phyloP scores from a whole-genome alignment of 805 yeast genomes.

The Candida montana region DNA sequence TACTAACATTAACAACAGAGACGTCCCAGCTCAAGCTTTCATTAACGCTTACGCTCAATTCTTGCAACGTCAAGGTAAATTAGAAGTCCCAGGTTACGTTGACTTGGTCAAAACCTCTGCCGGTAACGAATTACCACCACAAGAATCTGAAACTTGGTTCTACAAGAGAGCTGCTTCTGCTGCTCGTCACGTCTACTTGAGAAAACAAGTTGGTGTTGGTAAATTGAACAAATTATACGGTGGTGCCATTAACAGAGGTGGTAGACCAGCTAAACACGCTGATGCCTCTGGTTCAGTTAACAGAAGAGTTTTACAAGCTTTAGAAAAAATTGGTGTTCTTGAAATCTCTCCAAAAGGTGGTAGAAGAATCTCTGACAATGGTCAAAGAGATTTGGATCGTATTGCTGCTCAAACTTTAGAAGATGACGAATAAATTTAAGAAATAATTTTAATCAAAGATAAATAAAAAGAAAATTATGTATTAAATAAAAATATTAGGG shows the following conservation, averaged over 20 bases:
- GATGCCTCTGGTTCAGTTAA: conserved; percentile 99
- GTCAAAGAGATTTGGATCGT: conserved; percentile 99
- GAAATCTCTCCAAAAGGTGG: conserved; percentile 98
- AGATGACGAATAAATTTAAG: conserved; percentile 55
- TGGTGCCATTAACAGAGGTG: conserved; percentile 98
- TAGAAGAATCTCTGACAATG: conserved; percentile 98
- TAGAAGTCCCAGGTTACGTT: conserved; percentile 99
- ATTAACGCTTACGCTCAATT: conserved; percentile 99
- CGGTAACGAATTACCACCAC: conserved; percentile 99
- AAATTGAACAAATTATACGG: conserved; percentile 98
- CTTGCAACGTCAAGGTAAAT: conserved; percentile 99
- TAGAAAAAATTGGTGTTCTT: conserved; percentile 96
- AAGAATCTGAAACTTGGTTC: conserved; percentile 99
- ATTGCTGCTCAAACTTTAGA: conserved; percentile 98
- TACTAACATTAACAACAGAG: conserved; percentile 50
- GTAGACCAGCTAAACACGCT: conserved; percentile 96
- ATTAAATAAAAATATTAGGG: conserved; percentile 12
- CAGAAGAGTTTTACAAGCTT: conserved; percentile 97
- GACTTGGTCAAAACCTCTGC: conserved; percentile 99
- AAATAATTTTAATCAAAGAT: neutral
- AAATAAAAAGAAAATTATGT: conserved; percentile 5
- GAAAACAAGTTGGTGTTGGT: conserved; percentile 99
- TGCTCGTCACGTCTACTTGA: conserved; percentile 99
- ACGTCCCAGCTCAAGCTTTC: conserved; percentile 99
- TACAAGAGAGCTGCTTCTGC: conserved; percentile 99